A percentile compares a stretch with the other conserved stretches of the same genome.
Evolutionary conservation across 163 green algal species (phyloP).

Genomic region (Chlorella variabilis): DNA sequence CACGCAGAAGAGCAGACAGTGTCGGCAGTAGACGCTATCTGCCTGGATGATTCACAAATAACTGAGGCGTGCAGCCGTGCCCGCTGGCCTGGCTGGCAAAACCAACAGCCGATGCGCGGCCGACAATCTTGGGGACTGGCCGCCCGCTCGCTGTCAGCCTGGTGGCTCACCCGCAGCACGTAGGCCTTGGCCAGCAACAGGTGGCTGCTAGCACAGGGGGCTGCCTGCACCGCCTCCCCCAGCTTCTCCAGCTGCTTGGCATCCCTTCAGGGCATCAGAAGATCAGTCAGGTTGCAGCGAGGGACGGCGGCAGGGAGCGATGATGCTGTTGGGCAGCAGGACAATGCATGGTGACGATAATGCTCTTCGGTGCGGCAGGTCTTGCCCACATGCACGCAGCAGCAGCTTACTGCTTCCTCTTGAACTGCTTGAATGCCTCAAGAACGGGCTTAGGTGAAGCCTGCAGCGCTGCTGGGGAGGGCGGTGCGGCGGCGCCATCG

Average conservation of each 20-base stretch:
- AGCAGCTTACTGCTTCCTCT: not conserved
- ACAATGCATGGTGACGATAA: no score
- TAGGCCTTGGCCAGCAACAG: slow-evolving; percentile 5
- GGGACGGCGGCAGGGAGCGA: not conserved
- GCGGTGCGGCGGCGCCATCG: not conserved
- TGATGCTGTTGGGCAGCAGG: no score
- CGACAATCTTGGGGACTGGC: no score
- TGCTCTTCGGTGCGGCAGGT: no score
- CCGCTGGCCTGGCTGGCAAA: no score
- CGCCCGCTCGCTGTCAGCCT: no score
- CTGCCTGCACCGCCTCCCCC: not conserved
- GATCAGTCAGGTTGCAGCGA: not conserved
- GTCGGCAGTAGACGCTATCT: no score
- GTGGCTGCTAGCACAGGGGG: not conserved
- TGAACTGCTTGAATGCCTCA: slow-evolving; percentile 11
- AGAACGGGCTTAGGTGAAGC: not conserved
- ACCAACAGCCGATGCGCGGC: no score
- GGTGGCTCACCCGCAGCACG: slow-evolving; percentile 16
- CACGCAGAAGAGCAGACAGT: no score
- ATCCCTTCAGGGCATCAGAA: not conserved
- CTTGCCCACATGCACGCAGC: no score
- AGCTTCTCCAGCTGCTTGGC: slow-evolving; percentile 18
- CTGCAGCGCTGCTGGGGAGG: not conserved
- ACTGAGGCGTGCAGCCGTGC: no score
- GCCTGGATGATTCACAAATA: no score